phyloP scores from a whole-genome alignment of 768 basidiomycete species.

The Boletus patriciae region DNA sequence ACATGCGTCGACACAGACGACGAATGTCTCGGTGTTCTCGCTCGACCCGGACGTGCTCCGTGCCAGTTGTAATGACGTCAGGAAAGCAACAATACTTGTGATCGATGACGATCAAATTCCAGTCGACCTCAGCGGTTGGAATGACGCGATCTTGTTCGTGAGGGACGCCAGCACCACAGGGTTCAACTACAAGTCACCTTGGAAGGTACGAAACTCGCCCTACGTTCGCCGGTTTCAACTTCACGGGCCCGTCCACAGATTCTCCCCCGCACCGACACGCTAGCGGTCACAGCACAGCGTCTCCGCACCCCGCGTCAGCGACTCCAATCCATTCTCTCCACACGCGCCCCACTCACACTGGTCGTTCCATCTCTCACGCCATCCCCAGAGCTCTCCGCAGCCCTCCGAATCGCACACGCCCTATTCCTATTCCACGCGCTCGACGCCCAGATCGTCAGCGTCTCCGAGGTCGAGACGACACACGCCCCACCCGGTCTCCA shows the following conservation, averaged over 20 bases:
- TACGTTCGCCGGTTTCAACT: not conserved
- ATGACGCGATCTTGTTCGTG: slow-evolving; percentile 11
- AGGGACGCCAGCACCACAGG: not conserved
- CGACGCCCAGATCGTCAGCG: slow-evolving; percentile 60
- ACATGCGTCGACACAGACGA: slow-evolving; percentile 18
- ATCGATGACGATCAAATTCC: slow-evolving; percentile 16
- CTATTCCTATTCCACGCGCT: slow-evolving; percentile 67
- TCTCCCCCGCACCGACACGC: not conserved
- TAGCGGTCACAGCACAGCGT: not conserved
- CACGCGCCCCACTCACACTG: slow-evolving; percentile 52
- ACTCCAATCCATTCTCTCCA: slow-evolving; percentile 64
- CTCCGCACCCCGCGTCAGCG: slow-evolving; percentile 36
- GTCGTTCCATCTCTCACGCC: slow-evolving; percentile 46
- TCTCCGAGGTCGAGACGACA: slow-evolving; percentile 27
- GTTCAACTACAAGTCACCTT: slow-evolving; percentile 1
- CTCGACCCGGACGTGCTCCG: slow-evolving; percentile 5
- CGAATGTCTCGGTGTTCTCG: slow-evolving; percentile 29
- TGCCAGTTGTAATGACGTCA: not conserved
- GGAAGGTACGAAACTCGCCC: slow-evolving; percentile 23
- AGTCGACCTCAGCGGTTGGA: not conserved
- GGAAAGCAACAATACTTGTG: not conserved
- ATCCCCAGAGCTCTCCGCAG: slow-evolving; percentile 49
- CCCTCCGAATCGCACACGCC: slow-evolving; percentile 66
- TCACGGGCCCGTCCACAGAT: slow-evolving; percentile 2
- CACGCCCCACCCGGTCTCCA: not conserved